Conservation (phyloP, 148 eudicot species). For the Beta vulgaris region DNA sequence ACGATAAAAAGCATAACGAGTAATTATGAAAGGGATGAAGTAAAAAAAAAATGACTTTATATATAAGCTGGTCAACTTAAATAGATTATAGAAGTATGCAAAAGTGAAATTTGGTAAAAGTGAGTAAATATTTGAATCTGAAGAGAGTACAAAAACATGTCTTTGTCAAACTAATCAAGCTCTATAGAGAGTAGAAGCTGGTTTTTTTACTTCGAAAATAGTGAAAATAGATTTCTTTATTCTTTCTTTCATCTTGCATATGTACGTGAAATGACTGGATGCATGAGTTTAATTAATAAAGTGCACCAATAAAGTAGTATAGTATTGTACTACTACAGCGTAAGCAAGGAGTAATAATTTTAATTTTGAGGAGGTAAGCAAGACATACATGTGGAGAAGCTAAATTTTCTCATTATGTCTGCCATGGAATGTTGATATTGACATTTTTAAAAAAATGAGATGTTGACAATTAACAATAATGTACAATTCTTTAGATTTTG, state of each 20-base stretch:
- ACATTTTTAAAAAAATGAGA: conserved; percentile 15
- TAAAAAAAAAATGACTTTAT: too few relatives aligned
- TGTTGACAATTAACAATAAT: conserved; percentile 36
- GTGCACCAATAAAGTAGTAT: neutral
- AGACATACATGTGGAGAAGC: neutral
- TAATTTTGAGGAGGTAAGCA: neutral
- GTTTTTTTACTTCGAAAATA: neutral
- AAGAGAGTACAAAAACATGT: neutral
- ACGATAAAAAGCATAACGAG: too few relatives aligned
- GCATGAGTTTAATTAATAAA: conserved; percentile 1
- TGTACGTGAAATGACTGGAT: neutral
- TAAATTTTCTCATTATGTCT: conserved; percentile 1
- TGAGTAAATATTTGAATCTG: neutral
- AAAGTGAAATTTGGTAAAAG: too few relatives aligned
- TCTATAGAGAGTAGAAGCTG: neutral
- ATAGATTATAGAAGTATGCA: too few relatives aligned
- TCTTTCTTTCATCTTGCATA: too few relatives aligned
- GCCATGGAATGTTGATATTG: conserved; percentile 27
- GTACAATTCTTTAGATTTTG: conserved; percentile 25
- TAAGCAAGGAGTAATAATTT: neutral
- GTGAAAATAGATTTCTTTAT: too few relatives aligned
- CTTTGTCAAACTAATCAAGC: neutral
- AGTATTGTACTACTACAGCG: too few relatives aligned
- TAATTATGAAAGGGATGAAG: too few relatives aligned
- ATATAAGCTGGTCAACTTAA: too few relatives aligned